phyloP scores from a whole-genome alignment of 345 rosid genomes.

The Syzygium grande region DNA sequence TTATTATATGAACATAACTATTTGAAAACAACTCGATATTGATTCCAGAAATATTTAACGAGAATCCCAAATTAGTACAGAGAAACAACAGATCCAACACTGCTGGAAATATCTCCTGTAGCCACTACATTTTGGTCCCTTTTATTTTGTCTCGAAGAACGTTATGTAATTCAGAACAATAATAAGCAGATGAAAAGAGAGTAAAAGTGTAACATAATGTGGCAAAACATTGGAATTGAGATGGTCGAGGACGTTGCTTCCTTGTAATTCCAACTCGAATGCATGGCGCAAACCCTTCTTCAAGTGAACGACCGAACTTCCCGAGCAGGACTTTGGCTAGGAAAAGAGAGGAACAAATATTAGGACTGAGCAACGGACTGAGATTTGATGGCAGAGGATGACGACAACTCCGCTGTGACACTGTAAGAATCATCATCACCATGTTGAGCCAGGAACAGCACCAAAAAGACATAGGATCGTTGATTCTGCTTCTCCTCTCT shows the following conservation, averaged over 20 bases:
- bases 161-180: background rate
- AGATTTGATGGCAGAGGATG: background rate
- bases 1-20: background rate
- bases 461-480: background rate
- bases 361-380: background rate
- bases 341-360: background rate
- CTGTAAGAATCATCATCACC: background rate
- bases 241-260: background rate
- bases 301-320: background rate
- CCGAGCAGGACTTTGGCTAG: background rate
- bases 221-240: background rate
- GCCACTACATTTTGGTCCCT: background rate
- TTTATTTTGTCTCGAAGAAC: background rate
- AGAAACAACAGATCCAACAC: background rate
- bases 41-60: background rate
- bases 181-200: background rate
- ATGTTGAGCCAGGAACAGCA: background rate
- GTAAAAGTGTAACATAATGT: background rate
- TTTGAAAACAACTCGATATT: background rate
- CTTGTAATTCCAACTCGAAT: background rate
- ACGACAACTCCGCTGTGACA: background rate
- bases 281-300: background rate
- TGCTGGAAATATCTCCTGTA: background rate
- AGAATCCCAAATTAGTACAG: background rate
- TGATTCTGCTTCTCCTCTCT: background rate